Evolutionary conservation across 805 yeast species (phyloP).

Genomic region (Saturnispora sanitii): DNA sequence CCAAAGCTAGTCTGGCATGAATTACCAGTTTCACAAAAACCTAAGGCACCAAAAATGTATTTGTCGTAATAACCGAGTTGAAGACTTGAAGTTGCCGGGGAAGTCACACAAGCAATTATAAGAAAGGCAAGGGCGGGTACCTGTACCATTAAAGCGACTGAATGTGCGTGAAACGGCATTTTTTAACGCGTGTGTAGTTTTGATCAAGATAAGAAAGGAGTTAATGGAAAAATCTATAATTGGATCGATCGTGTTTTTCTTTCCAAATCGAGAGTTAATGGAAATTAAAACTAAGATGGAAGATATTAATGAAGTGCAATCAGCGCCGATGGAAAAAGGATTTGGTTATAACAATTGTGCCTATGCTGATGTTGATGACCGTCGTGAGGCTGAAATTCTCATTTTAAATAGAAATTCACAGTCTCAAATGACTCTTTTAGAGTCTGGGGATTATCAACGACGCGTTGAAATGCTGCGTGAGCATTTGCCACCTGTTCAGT

Average conservation of each 20-base stretch:
- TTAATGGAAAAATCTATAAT: neutral
- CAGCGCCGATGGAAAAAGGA: neutral
- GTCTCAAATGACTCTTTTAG: conserved; percentile 11
- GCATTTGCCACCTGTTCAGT: conserved; percentile 19
- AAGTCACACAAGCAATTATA: conserved; percentile 49
- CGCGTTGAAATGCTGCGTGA: neutral
- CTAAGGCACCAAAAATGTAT: conserved; percentile 54
- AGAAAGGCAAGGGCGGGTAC: conserved; percentile 51
- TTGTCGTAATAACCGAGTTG: conserved; percentile 38
- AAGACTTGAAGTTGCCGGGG: conserved; percentile 46
- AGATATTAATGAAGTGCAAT: no score
- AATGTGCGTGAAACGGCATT: conserved; percentile 18
- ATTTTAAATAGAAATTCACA: conserved; percentile 14
- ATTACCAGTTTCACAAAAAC: conserved; percentile 37
- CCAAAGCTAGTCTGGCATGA: conserved; percentile 30
- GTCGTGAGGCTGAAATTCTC: conserved; percentile 14
- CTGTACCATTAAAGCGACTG: conserved; percentile 34
- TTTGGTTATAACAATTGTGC: neutral
- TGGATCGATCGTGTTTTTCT: no score
- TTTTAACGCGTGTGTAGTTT: neutral
- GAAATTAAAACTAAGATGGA: no score
- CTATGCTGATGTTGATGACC: conserved; percentile 10
- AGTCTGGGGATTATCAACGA: neutral
- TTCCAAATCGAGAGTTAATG: no score
- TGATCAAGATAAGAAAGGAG: neutral